These are phyloP conservation scores for Colletotrichum sp. DNA, from an alignment of 2,329 filamentous ascomycete genomes.

Conservation along the genomic window DNA sequence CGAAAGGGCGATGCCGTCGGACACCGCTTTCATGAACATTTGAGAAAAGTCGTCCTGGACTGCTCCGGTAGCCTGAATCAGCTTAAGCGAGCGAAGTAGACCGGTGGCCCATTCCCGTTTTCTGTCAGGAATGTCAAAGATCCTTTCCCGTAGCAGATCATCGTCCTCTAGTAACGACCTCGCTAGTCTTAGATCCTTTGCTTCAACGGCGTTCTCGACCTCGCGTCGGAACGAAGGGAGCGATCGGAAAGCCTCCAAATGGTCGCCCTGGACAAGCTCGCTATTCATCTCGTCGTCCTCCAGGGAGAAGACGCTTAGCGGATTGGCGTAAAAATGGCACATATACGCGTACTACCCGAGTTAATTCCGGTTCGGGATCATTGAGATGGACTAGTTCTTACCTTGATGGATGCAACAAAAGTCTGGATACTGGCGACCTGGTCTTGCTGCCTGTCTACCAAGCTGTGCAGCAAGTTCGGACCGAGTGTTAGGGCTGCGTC, in stretches of 20 bases:
- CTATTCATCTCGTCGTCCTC: slow-evolving; percentile 25
- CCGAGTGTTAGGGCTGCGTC: slow-evolving; percentile 68
- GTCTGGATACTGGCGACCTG: slow-evolving; percentile 78
- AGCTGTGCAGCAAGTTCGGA: slow-evolving; percentile 62
- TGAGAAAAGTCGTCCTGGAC: slow-evolving; percentile 49
- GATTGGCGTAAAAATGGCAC: slow-evolving; percentile 84
- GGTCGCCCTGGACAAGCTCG: slow-evolving; percentile 58
- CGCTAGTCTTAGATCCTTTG: slow-evolving; percentile 46
- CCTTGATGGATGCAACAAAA: slow-evolving; percentile 74
- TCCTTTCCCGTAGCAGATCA: slow-evolving; percentile 52
- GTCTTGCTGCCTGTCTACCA: slow-evolving; percentile 76
- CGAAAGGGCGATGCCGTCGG: slow-evolving; percentile 54
- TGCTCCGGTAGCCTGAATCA: slow-evolving; percentile 44
- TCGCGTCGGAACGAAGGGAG: slow-evolving; percentile 70
- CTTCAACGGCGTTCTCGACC: slow-evolving; percentile 54
- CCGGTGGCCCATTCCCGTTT: slow-evolving; percentile 42
- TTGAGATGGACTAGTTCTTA: slow-evolving; percentile 33
- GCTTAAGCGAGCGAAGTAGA: slow-evolving; percentile 54
- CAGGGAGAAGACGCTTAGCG: slow-evolving; percentile 66
- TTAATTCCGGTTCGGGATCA: slow-evolving; percentile 12
- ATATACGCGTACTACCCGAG: slow-evolving; percentile 75
- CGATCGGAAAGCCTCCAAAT: slow-evolving; percentile 71
- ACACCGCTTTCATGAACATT: slow-evolving; percentile 67
- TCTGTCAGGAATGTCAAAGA: slow-evolving; percentile 35
- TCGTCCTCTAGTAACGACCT: slow-evolving; percentile 66